These are phyloP conservation scores for Nothophoma quercina DNA, from an alignment of 2,329 filamentous ascomycete species.

Conservation along the genomic window DNA sequence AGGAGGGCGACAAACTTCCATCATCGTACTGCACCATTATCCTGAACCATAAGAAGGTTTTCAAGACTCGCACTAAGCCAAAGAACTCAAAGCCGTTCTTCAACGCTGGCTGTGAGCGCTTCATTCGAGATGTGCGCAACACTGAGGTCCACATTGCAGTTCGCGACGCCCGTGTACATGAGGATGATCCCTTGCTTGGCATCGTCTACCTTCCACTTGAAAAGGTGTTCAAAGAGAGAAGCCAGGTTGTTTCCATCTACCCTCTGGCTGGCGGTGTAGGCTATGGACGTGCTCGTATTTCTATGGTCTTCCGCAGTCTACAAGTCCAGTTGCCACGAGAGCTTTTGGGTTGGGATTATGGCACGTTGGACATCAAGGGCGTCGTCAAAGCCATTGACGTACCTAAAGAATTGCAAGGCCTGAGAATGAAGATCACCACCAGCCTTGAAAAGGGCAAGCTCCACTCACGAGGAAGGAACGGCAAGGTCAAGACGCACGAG, in stretches of 20 bases:
- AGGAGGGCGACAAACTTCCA: conserved; percentile 69
- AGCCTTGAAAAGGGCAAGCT: conserved; percentile 66
- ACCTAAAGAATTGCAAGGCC: conserved; percentile 56
- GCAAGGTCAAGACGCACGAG: conserved; percentile 37
- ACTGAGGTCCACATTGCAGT: conserved; percentile 74
- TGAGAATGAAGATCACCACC: conserved; percentile 67
- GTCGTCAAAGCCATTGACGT: conserved; percentile 59
- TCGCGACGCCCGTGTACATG: conserved; percentile 71
- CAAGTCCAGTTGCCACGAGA: conserved; percentile 66
- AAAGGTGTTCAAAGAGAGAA: conserved; percentile 67
- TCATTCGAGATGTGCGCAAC: conserved; percentile 72
- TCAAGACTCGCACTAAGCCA: conserved; percentile 76
- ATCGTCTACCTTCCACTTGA: conserved; percentile 72
- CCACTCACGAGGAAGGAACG: conserved; percentile 52
- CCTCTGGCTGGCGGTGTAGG: conserved; percentile 77
- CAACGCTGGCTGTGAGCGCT: conserved; percentile 77
- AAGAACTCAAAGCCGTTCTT: conserved; percentile 82
- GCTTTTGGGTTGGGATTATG: conserved; percentile 74
- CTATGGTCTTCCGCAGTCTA: conserved; percentile 76
- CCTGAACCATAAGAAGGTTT: conserved; percentile 73
- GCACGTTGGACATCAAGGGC: conserved; percentile 71
- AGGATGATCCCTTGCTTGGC: conserved; percentile 73
- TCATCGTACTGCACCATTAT: conserved; percentile 77
- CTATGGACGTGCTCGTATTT: conserved; percentile 72
- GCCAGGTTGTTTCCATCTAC: conserved; percentile 71